Base-by-base conservation (phyloP, 164 flowering plant genomes). In the Vitis rotundifolia region DNA sequence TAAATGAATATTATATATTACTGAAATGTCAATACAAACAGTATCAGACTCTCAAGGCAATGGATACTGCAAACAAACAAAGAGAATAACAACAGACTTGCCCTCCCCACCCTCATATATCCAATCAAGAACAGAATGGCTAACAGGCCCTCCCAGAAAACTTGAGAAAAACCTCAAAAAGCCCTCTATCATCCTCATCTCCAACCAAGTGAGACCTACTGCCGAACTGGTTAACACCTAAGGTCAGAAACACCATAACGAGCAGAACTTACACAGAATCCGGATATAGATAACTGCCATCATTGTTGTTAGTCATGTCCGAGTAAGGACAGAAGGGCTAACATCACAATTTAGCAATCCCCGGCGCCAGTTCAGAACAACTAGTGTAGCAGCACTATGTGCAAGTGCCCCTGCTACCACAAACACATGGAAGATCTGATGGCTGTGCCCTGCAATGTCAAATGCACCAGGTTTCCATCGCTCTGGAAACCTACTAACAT, bases 391-490 rank as follows among this genome's bases (percentile, higher is more conserved):
- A 48, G 81, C 90, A 59, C 86, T 63, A 71, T 95, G 99, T 3
- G 91, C 83, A 16, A 95, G 87, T 0, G 97, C 98, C 5, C 89
- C 99, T 1, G 82, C 85, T 9, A 93, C 89, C 22, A 95, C 98
- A 71, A 95, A 87, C 26, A 91, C 86, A 66, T 93, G 99, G 76
- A 95, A 95, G 26, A 95, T 91, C 88, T 95, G 99, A 69, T 95
- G 99, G 77, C 99, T 95, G 67, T 93, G 99, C 3, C 99, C 99
- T 22, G 88, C 92, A 64, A 93, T 74, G 66, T 95, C 99, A 54
- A 93, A 93, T 31, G 85, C 79, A 31, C 99, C 99, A 7, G 99
- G 99, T 75, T 80, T 87, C 97, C 93, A 95, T 68, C 88, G 70
- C 77, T 95, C 99, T 0, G 99, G 99, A 13, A 95, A 67, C 70